phyloP scores from a whole-genome alignment of 2,329 filamentous ascomycete genomes.

The Colletotrichum salicis region DNA sequence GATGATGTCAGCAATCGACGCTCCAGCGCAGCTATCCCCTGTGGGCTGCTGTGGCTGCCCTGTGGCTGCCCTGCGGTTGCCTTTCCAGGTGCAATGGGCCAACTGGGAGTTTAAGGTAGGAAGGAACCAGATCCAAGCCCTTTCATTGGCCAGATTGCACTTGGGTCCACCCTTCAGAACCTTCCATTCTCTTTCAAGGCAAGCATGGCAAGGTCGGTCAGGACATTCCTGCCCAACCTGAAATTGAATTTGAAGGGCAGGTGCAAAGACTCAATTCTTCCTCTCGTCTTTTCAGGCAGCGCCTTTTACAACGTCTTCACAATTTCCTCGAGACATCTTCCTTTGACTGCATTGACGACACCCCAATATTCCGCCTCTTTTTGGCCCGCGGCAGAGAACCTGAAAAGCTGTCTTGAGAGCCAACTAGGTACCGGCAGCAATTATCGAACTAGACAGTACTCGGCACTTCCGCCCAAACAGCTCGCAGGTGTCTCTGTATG shows the following conservation, averaged over 20 bases:
- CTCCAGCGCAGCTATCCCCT: not conserved
- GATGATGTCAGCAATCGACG: slow-evolving; percentile 10
- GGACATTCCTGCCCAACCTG: not conserved
- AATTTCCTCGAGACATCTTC: not conserved
- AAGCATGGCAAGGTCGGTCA: not conserved
- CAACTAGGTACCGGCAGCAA: not conserved
- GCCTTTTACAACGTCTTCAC: not conserved
- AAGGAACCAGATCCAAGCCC: too few species aligned
- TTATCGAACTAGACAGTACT: not conserved
- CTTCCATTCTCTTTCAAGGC: not conserved
- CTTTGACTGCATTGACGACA: not conserved
- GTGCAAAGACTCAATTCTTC: not conserved
- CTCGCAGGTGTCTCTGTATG: not conserved
- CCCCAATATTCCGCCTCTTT: not conserved
- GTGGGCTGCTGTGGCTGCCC: not conserved
- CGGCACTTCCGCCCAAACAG: not conserved
- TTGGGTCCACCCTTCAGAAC: not conserved
- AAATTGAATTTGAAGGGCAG: not conserved
- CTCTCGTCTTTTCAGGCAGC: not conserved
- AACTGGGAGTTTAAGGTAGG: not conserved
- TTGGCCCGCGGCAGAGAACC: not conserved
- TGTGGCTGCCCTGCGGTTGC: not conserved
- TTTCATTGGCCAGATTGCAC: not conserved
- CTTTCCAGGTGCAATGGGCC: not conserved
- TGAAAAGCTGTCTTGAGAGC: not conserved